phyloP scores from a whole-genome alignment of 306 rosid species.

The Urtica urens region DNA sequence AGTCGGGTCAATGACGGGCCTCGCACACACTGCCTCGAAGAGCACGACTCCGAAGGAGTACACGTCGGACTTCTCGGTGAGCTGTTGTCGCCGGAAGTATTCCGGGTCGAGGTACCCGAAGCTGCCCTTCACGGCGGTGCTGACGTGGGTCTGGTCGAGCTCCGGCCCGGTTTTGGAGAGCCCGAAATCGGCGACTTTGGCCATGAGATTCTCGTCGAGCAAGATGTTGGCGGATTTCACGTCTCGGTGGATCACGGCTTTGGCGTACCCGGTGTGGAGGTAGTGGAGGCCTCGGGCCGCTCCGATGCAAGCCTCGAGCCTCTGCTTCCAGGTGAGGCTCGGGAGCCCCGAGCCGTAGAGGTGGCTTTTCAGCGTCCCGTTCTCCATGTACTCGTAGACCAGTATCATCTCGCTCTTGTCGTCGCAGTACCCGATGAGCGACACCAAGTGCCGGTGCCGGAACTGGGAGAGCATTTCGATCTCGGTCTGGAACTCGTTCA shows the following conservation, averaged over 20 bases:
- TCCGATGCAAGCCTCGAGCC: constrained; percentile 83
- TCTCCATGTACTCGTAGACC: constrained; percentile 85
- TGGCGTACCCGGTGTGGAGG: constrained; percentile 86
- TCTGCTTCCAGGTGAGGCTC: constrained; percentile 71
- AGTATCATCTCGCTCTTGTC: constrained; percentile 83
- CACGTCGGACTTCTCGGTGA: constrained; percentile 80
- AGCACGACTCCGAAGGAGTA: constrained; percentile 86
- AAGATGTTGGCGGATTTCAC: constrained; percentile 86
- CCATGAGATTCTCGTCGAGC: constrained; percentile 85
- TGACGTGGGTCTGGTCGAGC: constrained; percentile 76
- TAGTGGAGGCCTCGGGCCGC: constrained; percentile 92
- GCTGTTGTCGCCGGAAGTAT: constrained; percentile 74
- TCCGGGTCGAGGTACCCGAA: constrained; percentile 90
- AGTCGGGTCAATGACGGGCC: constrained; percentile 82
- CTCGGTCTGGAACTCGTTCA: constrained; percentile 77
- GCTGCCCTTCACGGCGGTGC: constrained; percentile 83
- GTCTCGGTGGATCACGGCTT: constrained; percentile 83
- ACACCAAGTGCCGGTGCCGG: constrained; percentile 87
- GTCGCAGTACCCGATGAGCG: constrained; percentile 83
- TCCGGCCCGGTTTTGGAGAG: constrained; percentile 79
- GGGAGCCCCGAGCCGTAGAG: constrained; percentile 64
- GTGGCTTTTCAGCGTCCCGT: constrained; percentile 81
- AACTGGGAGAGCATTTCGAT: constrained; percentile 84
- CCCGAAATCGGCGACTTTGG: constrained; percentile 89
- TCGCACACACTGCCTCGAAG: constrained; percentile 77